These are phyloP conservation scores for Candida taoyuanica DNA, from an alignment of 805 yeast genomes.

Conservation along the genomic window DNA sequence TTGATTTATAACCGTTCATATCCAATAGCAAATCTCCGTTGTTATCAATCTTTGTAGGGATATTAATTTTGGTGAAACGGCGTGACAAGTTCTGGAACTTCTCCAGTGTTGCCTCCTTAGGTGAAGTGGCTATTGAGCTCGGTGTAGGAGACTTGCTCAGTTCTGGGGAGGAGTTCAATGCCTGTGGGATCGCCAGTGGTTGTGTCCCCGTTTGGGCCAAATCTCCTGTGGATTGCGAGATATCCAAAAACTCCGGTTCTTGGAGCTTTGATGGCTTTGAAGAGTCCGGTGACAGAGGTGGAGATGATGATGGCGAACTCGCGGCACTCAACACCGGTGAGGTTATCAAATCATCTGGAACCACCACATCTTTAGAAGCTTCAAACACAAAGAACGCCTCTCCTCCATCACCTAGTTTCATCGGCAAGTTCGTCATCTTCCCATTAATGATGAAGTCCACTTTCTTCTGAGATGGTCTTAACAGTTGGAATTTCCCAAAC, in stretches of 20 bases:
- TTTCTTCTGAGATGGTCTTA: slow-evolving; percentile 93
- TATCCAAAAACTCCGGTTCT: slow-evolving; percentile 50
- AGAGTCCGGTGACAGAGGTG: slow-evolving; percentile 21
- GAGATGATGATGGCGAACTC: slow-evolving; percentile 19
- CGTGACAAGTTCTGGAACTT: slow-evolving; percentile 60
- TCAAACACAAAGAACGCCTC: slow-evolving; percentile 97
- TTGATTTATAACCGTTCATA: slow-evolving; percentile 94
- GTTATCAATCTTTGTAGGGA: slow-evolving; percentile 82
- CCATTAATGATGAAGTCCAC: slow-evolving; percentile 88
- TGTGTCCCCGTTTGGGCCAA: not conserved
- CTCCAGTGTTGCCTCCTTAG: slow-evolving; percentile 44
- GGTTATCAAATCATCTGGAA: slow-evolving; percentile 66
- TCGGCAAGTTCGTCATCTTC: slow-evolving; percentile 73
- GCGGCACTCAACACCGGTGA: slow-evolving; percentile 27
- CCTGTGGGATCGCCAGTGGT: slow-evolving; percentile 6
- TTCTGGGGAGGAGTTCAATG: slow-evolving; percentile 7
- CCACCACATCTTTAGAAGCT: slow-evolving; percentile 51
- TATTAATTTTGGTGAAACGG: slow-evolving; percentile 63
- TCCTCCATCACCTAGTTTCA: slow-evolving; percentile 97
- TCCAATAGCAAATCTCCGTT: slow-evolving; percentile 89
- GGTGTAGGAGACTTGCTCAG: slow-evolving; percentile 16
- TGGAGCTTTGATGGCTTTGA: slow-evolving; percentile 18
- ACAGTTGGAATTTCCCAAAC: slow-evolving; percentile 88
- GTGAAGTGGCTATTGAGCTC: slow-evolving; percentile 13
- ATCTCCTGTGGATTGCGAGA: slow-evolving; percentile 27